phyloP scores from a whole-genome alignment of 345 rosid species.

The Gossypium rotundifolium region DNA sequence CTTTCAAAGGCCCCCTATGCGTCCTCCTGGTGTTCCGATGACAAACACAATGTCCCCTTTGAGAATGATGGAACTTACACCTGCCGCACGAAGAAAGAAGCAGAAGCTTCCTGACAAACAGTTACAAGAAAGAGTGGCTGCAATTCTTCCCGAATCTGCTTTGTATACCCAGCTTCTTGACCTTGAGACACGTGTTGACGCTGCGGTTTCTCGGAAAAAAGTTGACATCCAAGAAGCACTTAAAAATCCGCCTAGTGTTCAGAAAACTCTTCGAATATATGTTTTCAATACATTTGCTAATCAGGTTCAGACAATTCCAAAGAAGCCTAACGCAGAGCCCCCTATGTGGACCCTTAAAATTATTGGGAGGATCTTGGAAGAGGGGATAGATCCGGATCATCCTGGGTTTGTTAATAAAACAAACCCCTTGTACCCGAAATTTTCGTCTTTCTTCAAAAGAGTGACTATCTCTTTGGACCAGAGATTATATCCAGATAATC shows the following conservation, averaged over 20 bases:
- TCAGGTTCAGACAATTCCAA: constrained; percentile 75
- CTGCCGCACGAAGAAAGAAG: constrained; percentile 84
- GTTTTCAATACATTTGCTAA: constrained; percentile 86
- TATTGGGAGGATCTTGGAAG: constrained; percentile 90
- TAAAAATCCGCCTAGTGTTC: constrained; percentile 81
- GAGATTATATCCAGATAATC: constrained; percentile 86
- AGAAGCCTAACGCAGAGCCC: constrained; percentile 81
- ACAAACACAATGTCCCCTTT: constrained; percentile 54
- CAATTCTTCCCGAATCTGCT: constrained; percentile 91
- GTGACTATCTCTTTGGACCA: constrained; percentile 80
- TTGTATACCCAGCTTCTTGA: constrained; percentile 94
- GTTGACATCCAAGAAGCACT: constrained; percentile 95
- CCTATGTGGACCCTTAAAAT: constrained; percentile 94
- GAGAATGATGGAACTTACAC: constrained; percentile 70
- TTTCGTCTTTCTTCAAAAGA: constrained; percentile 90
- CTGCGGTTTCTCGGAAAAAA: constrained; percentile 87
- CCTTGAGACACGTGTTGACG: constrained; percentile 86
- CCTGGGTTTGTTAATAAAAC: constrained; percentile 75
- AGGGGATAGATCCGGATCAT: constrained; percentile 88
- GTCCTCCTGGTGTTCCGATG: constrained; percentile 72
- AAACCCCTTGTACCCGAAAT: constrained; percentile 63
- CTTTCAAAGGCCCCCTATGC: constrained; percentile 65
- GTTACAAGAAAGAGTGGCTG: constrained; percentile 81
- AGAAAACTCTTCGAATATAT: constrained; percentile 88
- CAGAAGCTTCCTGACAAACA: constrained; percentile 93